phyloP scores from a whole-genome alignment of 139 green algal genomes.

The Spirogloea muscicola region DNA sequence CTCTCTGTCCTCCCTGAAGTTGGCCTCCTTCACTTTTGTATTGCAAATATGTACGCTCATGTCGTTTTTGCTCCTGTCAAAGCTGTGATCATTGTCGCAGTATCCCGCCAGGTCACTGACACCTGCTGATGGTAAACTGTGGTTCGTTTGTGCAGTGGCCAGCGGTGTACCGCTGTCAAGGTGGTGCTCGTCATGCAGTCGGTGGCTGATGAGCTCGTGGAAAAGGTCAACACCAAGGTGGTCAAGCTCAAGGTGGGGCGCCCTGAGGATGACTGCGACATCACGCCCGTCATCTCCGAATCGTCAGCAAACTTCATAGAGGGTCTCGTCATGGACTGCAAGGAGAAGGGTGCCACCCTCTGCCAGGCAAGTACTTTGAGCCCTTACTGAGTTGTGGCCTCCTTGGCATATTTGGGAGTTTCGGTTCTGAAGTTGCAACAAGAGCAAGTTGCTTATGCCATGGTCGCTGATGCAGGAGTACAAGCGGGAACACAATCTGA shows the following conservation, averaged over 20 bases:
- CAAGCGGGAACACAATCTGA: conserved; percentile 84
- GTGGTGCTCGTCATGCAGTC: conserved; percentile 68
- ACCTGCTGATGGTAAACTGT: no score
- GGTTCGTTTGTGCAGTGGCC: conserved; percentile 66
- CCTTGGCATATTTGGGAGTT: no score
- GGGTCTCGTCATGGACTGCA: conserved; percentile 62
- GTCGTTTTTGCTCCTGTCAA: no score
- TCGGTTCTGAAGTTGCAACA: no score
- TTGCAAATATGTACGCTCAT: no score
- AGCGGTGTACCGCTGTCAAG: conserved; percentile 92
- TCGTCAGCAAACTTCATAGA: conserved; percentile 90
- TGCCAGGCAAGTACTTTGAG: conserved; percentile 46
- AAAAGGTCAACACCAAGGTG: conserved; percentile 50
- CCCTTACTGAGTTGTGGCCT: no score
- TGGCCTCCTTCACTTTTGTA: conserved; percentile 1
- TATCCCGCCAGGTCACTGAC: no score
- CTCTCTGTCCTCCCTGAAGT: conserved; percentile 5
- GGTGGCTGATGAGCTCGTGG: conserved; percentile 75
- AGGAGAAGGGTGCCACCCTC: conserved; percentile 53
- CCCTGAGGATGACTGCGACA: conserved; percentile 82
- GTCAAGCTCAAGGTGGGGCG: conserved; percentile 73
- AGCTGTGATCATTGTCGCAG: no score
- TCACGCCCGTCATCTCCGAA: conserved; percentile 83
- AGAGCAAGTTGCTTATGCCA: no score
- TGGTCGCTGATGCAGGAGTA: conserved; percentile 50